Percentiles rank a stretch among this genome's conserved stretches.
phyloP scores from a whole-genome alignment of 192 early-diverging fungal genomes.

The Backusella circina region DNA sequence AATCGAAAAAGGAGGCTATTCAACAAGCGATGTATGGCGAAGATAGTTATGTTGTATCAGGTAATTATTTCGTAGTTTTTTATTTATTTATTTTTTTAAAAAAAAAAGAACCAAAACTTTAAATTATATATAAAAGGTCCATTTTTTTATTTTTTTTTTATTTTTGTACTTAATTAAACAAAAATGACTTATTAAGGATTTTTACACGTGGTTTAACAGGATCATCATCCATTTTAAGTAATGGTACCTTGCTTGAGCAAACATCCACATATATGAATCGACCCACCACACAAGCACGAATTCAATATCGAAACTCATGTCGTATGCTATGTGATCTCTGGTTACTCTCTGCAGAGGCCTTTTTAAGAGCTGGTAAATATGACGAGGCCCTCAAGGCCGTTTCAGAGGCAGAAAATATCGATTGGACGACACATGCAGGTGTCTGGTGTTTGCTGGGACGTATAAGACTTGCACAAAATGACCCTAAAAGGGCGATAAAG shows the following conservation, averaged over 20 bases:
- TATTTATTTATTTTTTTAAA: not conserved
- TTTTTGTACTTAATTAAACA: not conserved
- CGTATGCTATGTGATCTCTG: slow-evolving; percentile 47
- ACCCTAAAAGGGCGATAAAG: slow-evolving; percentile 36
- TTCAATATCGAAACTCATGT: slow-evolving; percentile 40
- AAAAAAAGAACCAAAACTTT: not conserved
- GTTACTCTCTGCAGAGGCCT: slow-evolving; percentile 50
- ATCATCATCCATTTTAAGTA: slow-evolving; percentile 30
- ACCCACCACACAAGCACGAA: slow-evolving; percentile 28
- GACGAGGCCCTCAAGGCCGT: slow-evolving; percentile 56
- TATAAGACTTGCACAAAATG: slow-evolving; percentile 34
- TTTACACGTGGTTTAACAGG: not conserved
- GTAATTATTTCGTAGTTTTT: slow-evolving; percentile 3
- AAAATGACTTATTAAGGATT: not conserved
- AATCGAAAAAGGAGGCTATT: not conserved
- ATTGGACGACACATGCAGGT: slow-evolving; percentile 40
- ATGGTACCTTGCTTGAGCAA: slow-evolving; percentile 23
- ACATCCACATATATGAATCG: slow-evolving; percentile 18
- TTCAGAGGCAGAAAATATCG: slow-evolving; percentile 50
- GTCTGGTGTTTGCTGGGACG: slow-evolving; percentile 56
- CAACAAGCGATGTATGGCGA: not conserved
- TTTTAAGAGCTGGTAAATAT: slow-evolving; percentile 40
- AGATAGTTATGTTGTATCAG: not conserved
- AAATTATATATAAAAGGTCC: not conserved
- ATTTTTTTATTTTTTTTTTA: not conserved